phyloP scores from a whole-genome alignment of 306 rosid species.

The Parietaria judaica region DNA sequence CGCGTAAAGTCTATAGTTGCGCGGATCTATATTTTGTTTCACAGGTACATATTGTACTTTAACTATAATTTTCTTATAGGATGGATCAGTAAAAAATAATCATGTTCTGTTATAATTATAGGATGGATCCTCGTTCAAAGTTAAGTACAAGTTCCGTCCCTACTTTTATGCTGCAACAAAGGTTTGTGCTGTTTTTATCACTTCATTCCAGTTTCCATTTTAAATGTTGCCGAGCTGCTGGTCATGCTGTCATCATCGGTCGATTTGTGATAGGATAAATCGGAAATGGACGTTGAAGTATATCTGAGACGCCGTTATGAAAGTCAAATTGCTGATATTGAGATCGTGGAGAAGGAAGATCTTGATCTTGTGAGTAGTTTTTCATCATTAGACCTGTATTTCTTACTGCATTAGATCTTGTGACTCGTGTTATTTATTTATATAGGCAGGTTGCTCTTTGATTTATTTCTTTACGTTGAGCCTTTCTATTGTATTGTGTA shows the following conservation, averaged over 20 bases:
- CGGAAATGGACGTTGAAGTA: constrained; percentile 82
- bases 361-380: constrained; percentile 82
- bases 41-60: constrained; percentile 44
- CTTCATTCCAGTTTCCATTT: constrained; percentile 1
- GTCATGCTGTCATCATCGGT: neutral
- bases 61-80: constrained; percentile 33
- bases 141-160: constrained; percentile 78
- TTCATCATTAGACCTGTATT: constrained; percentile 8
- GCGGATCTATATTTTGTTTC: constrained; percentile 82
- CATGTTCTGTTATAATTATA: constrained; percentile 30
- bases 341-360: constrained; percentile 76
- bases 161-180: constrained; percentile 81
- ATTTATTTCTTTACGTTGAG: neutral
- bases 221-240: neutral
- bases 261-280: constrained; percentile 41
- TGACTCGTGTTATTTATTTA: neutral
- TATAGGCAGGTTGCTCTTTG: neutral
- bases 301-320: constrained; percentile 77
- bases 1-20: constrained; percentile 56
- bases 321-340: constrained; percentile 72
- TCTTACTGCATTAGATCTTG: neutral
- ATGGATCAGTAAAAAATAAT: constrained; percentile 31
- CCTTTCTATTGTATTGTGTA: neutral
- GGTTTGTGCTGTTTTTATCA: constrained; percentile 33
- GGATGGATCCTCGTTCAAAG: constrained; percentile 90